Base-by-base conservation (phyloP, 208 protist species). In the Trypanosomatidae sp. region DNA sequence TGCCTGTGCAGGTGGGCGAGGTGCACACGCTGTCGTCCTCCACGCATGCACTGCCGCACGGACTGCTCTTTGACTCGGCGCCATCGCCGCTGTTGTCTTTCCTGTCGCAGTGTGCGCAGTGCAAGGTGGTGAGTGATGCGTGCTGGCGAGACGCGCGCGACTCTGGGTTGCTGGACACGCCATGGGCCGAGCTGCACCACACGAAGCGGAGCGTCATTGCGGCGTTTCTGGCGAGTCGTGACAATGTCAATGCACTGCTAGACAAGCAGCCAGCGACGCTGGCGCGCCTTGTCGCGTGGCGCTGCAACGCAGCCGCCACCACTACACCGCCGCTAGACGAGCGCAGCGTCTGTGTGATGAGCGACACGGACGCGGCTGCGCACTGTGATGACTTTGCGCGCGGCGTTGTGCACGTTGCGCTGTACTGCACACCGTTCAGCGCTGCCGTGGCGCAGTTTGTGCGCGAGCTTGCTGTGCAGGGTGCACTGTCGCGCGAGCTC, bases 1-100 rank as follows among this genome's bases (percentile, higher is more conserved):
- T 88, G 33, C 64, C 56, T 8, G 10, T 75, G 20, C 73, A 81
- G 35, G 19, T 46, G 11, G 78, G 78, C 11, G 78, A 88, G 37
- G 3, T 73, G 22, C 45, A 60, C 3, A 10, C 41, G 8, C 49
- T 72, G 1, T 46, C 64, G 5, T 43, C 48, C 24, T 32, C 55
- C 3, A n/a, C n/a, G n/a, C n/a, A n/a, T n/a, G n/a, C n/a, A n/a
- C n/a, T n/a, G n/a, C 4, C 35, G n/a, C 32, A 55, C 20, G 61
- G 63, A 23, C 26, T 66, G 10, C 43, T 75, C n/a, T 50, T 77
- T 25, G 71, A 80, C 43, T 7, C 47, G 7, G 37, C 63, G 0
- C 42, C 71, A 7, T 70, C 64, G 0, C 66, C 61, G 6, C 50
- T 77, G 10, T 46, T 45, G 21, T 28, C 53, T 3, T 37, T 66